phyloP scores from a whole-genome alignment of 2,329 filamentous ascomycete genomes.

The Arthrinium puccinioides region DNA sequence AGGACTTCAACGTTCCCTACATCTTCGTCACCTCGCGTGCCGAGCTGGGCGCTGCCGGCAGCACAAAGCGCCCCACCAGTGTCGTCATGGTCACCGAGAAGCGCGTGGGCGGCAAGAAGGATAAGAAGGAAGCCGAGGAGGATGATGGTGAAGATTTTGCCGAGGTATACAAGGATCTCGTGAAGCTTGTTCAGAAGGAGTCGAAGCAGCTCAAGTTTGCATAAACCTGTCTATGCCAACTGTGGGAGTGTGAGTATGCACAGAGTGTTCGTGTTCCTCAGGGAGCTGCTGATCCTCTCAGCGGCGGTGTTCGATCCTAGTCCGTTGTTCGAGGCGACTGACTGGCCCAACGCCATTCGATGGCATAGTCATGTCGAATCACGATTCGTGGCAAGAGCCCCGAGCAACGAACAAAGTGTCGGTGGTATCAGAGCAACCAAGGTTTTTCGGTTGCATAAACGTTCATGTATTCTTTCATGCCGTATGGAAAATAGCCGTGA shows the following conservation, averaged over 20 bases:
- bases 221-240: too few relatives aligned
- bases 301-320: too few relatives aligned
- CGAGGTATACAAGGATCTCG: conserved; percentile 56
- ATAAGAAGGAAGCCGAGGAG: conserved; percentile 35
- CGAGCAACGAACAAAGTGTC: too few relatives aligned
- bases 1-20: conserved; percentile 96
- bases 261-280: too few relatives aligned
- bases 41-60: conserved; percentile 86
- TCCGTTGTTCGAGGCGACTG: too few relatives aligned
- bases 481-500: conserved; percentile 6
- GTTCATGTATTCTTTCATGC: conserved; percentile 3
- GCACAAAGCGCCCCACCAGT: conserved; percentile 92
- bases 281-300: too few relatives aligned
- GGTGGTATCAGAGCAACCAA: too few relatives aligned
- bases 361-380: too few relatives aligned
- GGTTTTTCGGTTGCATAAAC: conserved; percentile 37
- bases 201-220: conserved; percentile 47
- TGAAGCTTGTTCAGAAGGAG: conserved; percentile 62
- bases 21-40: conserved; percentile 89
- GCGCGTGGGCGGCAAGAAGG: conserved; percentile 26
- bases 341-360: too few relatives aligned
- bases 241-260: too few relatives aligned
- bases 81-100: conserved; percentile 81
- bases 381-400: too few relatives aligned
- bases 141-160: conserved; percentile 52